These are phyloP conservation scores for Purshia tridentata DNA, from an alignment of 306 rosid species.

Conservation along the genomic window DNA sequence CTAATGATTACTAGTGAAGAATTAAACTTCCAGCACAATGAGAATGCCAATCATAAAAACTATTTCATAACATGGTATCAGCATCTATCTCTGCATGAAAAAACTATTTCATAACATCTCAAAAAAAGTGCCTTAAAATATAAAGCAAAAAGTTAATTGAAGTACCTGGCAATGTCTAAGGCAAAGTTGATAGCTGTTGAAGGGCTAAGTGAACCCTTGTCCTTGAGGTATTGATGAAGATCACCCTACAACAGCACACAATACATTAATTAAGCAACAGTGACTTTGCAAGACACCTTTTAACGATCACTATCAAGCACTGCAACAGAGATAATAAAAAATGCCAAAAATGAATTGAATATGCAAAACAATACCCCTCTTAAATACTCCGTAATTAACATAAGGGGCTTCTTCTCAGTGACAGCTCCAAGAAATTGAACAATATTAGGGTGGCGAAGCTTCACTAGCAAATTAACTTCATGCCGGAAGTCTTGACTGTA, in stretches of 20 bases:
- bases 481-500: slow-evolving; percentile 95
- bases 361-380: slow-evolving; percentile 70
- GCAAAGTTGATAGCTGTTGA: slow-evolving; percentile 72
- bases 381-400: slow-evolving; percentile 92
- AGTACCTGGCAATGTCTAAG: slow-evolving; percentile 82
- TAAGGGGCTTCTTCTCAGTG: slow-evolving; percentile 89
- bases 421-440: slow-evolving; percentile 99
- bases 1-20: background rate
- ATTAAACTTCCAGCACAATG: background rate
- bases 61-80: background rate
- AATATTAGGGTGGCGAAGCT: slow-evolving; percentile 97
- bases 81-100: background rate
- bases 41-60: background rate
- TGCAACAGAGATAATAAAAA: slow-evolving; percentile 12
- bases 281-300: slow-evolving; percentile 26
- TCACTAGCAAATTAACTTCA: slow-evolving; percentile 93
- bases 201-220: slow-evolving; percentile 71
- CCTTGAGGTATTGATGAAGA: slow-evolving; percentile 91
- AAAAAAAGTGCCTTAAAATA: background rate
- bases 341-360: background rate
- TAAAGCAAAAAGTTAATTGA: background rate
- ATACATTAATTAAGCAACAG: slow-evolving; percentile 20
- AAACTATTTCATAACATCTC: background rate
- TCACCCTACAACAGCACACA: slow-evolving; percentile 65
- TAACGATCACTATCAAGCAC: slow-evolving; percentile 13